Evolutionary conservation across 495 filamentous ascomycete species (phyloP), one percentile per base, ranked within the genome.

Genomic region (Penicillium diatomitis): DNA sequence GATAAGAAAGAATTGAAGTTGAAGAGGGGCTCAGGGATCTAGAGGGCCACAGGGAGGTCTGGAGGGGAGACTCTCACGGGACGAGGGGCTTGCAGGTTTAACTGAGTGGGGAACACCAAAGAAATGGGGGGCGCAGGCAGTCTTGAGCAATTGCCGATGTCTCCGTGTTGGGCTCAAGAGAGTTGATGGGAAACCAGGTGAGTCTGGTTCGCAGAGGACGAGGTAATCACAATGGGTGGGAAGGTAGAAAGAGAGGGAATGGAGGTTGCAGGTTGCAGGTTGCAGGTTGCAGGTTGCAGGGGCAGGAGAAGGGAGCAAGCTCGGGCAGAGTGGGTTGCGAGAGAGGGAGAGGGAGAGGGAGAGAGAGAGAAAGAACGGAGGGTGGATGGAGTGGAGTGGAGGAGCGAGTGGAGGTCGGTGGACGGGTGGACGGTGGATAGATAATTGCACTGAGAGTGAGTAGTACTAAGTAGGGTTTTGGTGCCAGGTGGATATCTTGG

Each of bases 21-120:
- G 20, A 20, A 11, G 48, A 52, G 42, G 48, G 41, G 44, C 30
- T 43, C 49, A 35, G 53, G 46, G 48, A 53, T 42, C 20, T 42
- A 30, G 40, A 42, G 40, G 29, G 40, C 32, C 40, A n/a, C 29
- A 32, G 32, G 40, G 40, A 30, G 32, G 40, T 31, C 31, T 31
- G 28, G 28, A 29, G 12, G 40, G 29, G 40, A 10, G n/a, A 29
- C 39, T 9, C 6, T 42, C 40, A 42, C 29, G 40, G 20, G 20
- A 20, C 20, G 40, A 42, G 40, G 40, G 40, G 40, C 29, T 6
- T 42, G 40, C 40, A 42, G 40, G 28, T 42, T n/a, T 9, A 28
- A 40, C 4, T 6, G 12, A 8, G 38, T 27, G 9, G 40, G 40
- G 29, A n/a, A 10, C 3, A n/a, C 5, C 28, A 11, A n/a, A 38